phyloP scores from a whole-genome alignment of 169 alveolate species.

The Plasmodium berghei region DNA sequence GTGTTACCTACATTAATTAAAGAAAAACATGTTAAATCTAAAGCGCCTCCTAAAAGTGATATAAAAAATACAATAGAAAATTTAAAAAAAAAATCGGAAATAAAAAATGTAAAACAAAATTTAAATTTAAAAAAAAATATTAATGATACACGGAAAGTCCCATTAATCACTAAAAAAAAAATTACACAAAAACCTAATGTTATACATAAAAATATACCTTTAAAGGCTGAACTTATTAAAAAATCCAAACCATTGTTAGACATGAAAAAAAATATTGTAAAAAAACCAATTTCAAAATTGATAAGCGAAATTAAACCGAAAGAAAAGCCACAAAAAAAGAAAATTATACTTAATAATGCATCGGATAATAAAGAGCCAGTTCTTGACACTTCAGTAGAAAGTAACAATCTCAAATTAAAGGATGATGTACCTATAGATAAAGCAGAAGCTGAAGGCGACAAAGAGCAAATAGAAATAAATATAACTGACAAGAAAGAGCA shows the following conservation, averaged over 20 bases:
- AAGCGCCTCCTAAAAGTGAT: constrained; percentile 61
- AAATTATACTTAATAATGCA: constrained; percentile 19
- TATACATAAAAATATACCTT: constrained; percentile 21
- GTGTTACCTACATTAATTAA: constrained; percentile 37
- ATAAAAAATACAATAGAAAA: constrained; percentile 46
- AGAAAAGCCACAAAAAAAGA: constrained; percentile 54
- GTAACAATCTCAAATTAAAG: constrained; percentile 12
- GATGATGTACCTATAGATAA: constrained; percentile 2
- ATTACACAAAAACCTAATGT: constrained; percentile 19
- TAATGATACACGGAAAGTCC: neutral
- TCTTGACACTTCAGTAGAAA: constrained; percentile 5
- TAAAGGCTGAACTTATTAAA: constrained; percentile 29
- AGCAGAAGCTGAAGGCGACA: neutral
- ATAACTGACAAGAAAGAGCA: constrained; percentile 16
- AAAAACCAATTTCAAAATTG: constrained; percentile 44
- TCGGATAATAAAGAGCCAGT: constrained; percentile 20
- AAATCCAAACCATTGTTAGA: constrained; percentile 26
- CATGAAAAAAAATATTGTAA: constrained; percentile 24
- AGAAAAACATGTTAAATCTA: constrained; percentile 37
- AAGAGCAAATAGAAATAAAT: constrained; percentile 24
- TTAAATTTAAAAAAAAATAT: neutral
- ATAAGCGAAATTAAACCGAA: constrained; percentile 23
- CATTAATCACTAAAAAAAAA: constrained; percentile 11
- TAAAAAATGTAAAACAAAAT: constrained; percentile 14
- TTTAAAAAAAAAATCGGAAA: constrained; percentile 40